Evolutionary conservation across 2,329 filamentous ascomycete genomes (phyloP).

Genomic region (Scedosporium boydii): DNA sequence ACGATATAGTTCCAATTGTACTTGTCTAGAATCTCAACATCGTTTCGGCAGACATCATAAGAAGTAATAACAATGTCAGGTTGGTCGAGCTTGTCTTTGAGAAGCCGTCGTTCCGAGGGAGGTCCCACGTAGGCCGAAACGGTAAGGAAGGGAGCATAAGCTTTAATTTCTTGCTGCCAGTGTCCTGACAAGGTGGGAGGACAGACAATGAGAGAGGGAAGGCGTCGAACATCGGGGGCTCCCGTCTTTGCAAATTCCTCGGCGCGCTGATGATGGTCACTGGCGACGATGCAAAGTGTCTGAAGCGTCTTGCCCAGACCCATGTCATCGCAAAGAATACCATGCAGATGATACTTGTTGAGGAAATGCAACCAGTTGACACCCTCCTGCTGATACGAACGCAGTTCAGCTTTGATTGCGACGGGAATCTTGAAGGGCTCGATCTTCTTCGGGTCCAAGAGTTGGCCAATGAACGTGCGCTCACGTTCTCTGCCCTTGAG

Average conservation of each 20-base stretch:
- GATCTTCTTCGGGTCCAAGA: constrained; percentile 93
- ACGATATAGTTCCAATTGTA: constrained; percentile 97
- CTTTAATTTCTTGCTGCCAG: constrained; percentile 96
- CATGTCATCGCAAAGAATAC: constrained; percentile 98
- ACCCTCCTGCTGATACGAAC: constrained; percentile 96
- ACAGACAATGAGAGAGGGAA: constrained; percentile 91
- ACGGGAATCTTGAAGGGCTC: constrained; percentile 91
- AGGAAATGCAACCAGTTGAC: constrained; percentile 98
- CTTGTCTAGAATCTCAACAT: constrained; percentile 72
- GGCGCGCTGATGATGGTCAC: constrained; percentile 87
- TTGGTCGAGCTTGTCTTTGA: constrained; percentile 59
- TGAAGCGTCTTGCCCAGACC: constrained; percentile 95
- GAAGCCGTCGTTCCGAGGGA: constrained; percentile 65
- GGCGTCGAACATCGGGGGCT: constrained; percentile 63
- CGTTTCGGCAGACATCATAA: constrained; percentile 95
- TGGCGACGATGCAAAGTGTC: constrained; percentile 95
- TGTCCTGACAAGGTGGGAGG: constrained; percentile 94
- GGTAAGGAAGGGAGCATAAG: constrained; percentile 88
- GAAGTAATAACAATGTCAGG: constrained; percentile 95
- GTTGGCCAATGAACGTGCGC: constrained; percentile 91
- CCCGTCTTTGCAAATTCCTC: constrained; percentile 82
- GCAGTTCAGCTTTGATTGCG: constrained; percentile 90
- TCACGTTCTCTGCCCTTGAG: constrained; percentile 87
- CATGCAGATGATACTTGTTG: constrained; percentile 95
- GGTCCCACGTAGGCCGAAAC: constrained; percentile 88